These are phyloP conservation scores for Crithidia acanthocephali DNA, from an alignment of 208 protist species.

Conservation along the genomic window DNA sequence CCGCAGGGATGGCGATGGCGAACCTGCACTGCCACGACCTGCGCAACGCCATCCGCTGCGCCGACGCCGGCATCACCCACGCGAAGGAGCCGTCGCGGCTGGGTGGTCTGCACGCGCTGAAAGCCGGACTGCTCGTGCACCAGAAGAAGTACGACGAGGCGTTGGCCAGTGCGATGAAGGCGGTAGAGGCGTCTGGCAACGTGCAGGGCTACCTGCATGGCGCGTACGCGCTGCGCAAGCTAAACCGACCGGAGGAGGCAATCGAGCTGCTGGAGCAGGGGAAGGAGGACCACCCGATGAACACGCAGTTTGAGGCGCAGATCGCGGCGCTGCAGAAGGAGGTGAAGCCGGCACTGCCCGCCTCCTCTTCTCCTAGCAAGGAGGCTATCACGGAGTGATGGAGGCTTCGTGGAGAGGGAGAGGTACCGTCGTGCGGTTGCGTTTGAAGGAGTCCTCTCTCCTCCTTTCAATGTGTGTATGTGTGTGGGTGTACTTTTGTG, in stretches of 20 bases:
- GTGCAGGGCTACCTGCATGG: slow-evolving; percentile 88
- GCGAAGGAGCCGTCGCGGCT: slow-evolving; percentile 62
- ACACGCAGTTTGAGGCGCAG: slow-evolving; percentile 50
- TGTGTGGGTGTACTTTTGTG: neutral
- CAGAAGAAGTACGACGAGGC: slow-evolving; percentile 80
- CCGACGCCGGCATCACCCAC: slow-evolving; percentile 70
- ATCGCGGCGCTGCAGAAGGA: slow-evolving; percentile 57
- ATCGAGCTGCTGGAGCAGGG: slow-evolving; percentile 68
- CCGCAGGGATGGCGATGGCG: slow-evolving; percentile 80
- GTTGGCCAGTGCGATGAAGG: slow-evolving; percentile 52
- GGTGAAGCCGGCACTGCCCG: slow-evolving; percentile 44
- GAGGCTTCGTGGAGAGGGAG: neutral
- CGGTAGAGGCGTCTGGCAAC: slow-evolving; percentile 71
- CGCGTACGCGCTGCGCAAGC: slow-evolving; percentile 64
- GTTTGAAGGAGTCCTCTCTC: neutral
- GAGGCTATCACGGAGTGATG: slow-evolving; percentile 15
- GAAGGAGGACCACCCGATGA: slow-evolving; percentile 75
- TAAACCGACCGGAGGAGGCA: slow-evolving; percentile 56
- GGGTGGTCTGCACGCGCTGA: slow-evolving; percentile 83
- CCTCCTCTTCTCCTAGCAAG: slow-evolving; percentile 9
- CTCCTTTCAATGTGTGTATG: too few species aligned
- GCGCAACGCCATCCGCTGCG: slow-evolving; percentile 74
- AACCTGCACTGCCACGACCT: slow-evolving; percentile 84
- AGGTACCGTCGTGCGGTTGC: neutral
- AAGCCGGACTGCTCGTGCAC: slow-evolving; percentile 75